phyloP scores from a whole-genome alignment of 345 rosid species.

The Carallia brachiata region DNA sequence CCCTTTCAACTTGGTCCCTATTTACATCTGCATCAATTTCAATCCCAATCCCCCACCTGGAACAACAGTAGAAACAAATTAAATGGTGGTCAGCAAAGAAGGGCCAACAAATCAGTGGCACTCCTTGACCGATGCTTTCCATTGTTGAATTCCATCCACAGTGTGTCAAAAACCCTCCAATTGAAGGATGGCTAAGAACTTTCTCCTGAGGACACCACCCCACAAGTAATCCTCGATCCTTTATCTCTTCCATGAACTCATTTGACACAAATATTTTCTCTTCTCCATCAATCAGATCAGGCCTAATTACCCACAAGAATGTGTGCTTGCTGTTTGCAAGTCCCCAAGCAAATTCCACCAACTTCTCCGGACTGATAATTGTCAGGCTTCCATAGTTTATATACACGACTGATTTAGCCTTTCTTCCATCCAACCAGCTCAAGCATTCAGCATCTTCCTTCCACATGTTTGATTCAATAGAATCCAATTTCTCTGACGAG shows the following conservation, averaged over 20 bases:
- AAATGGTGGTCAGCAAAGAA: neutral
- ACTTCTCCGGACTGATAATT: neutral
- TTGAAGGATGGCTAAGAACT: slow-evolving; percentile 1
- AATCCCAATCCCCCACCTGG: slow-evolving; percentile 9
- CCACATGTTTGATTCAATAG: neutral
- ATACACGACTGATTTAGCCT: neutral
- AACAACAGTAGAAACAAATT: neutral
- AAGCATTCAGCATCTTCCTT: neutral
- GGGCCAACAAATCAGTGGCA: slow-evolving; percentile 12
- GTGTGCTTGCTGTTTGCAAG: slow-evolving; percentile 4
- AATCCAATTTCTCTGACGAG: neutral
- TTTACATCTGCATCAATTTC: slow-evolving; percentile 4
- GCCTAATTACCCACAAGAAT: slow-evolving; percentile 15
- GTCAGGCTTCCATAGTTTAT: neutral
- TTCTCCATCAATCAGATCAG: neutral
- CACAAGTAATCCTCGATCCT: slow-evolving; percentile 1
- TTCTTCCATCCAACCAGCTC: neutral
- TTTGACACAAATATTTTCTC: neutral
- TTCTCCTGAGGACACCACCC: slow-evolving; percentile 17
- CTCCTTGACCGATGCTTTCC: slow-evolving; percentile 1
- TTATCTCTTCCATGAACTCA: neutral
- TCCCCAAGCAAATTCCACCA: slow-evolving; percentile 11
- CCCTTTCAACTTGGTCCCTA: neutral
- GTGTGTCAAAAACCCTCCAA: slow-evolving; percentile 11
- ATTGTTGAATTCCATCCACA: slow-evolving; percentile 7